Evolutionary conservation across 1,284 basidiomycete genomes (phyloP).

Genomic region (Butyriboletus regius): DNA sequence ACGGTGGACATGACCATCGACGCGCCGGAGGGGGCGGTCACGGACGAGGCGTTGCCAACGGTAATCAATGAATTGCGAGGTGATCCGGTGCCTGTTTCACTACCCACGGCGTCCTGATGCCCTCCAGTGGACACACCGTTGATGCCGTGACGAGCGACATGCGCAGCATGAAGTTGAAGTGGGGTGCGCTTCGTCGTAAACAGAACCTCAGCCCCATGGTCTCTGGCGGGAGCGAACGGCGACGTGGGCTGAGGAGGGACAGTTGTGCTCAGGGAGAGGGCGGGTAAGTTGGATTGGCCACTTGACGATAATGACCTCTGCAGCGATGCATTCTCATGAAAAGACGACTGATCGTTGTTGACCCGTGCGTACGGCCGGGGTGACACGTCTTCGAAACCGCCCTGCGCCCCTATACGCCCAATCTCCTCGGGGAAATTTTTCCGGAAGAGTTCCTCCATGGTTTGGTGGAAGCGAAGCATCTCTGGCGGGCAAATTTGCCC

Average conservation of each 20-base stretch:
- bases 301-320: slow-evolving; percentile 42
- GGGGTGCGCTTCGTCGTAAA: slow-evolving; percentile 56
- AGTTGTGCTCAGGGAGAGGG: slow-evolving; percentile 42
- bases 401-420: slow-evolving; percentile 51
- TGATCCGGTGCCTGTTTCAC: slow-evolving; percentile 56
- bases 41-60: slow-evolving; percentile 42
- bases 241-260: slow-evolving; percentile 43
- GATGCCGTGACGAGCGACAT: slow-evolving; percentile 71
- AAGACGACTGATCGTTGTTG: slow-evolving; percentile 37
- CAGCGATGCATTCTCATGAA: slow-evolving; percentile 41
- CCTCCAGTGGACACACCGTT: slow-evolving; percentile 69
- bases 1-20: slow-evolving; percentile 50
- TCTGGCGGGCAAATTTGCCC: slow-evolving; percentile 75
- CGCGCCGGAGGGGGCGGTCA: slow-evolving; percentile 41
- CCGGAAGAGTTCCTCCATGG: slow-evolving; percentile 79
- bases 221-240: slow-evolving; percentile 32
- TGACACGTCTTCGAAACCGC: slow-evolving; percentile 30
- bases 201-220: slow-evolving; percentile 19
- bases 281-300: slow-evolving; percentile 34
- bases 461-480: slow-evolving; percentile 87
- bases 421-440: slow-evolving; percentile 90
- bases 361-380: slow-evolving; percentile 31
- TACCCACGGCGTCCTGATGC: slow-evolving; percentile 52
- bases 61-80: slow-evolving; percentile 67
- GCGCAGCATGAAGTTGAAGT: slow-evolving; percentile 67